Evolutionary conservation across 2,329 filamentous ascomycete genomes (phyloP), one percentile per base, ranked within the genome.

Genomic region (Cryphonectria nitschkei): DNA sequence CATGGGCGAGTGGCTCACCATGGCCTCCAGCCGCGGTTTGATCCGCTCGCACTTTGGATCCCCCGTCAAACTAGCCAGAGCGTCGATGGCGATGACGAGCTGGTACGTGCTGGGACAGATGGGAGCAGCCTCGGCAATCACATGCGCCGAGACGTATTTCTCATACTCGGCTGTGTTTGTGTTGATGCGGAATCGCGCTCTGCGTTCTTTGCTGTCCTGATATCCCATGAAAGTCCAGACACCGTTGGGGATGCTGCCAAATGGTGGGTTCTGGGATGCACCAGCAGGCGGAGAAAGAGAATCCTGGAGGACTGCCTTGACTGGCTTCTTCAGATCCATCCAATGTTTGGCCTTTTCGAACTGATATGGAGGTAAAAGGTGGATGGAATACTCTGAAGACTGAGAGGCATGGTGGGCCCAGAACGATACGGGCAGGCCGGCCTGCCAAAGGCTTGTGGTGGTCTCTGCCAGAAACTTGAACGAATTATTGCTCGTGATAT

Each of bases 131-230:
- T 56, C 26, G 0, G 79, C 81, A 58, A 84, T 81, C 3, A 81
- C 61, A 72, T 86, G 84, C 9, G 79, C 79, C 0, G 75, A 70
- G 0, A 85, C 68, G 3, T 81, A 69, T 0, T 74, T 56, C n/a
- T 79, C 66, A 73, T 81, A 86, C 43, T 79, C 76, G 0, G 77
- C 70, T 0, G 74, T 76, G 9, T 62, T 71, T 0, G 82, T 82
- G 71, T 84, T 82, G 75, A 86, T 76, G 0, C 77, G 78, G 77
- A 86, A 86, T 0, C 79, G 76, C 0, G 78, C 78, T n/a, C 29
- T 64, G 61, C 29, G 60, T 6, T 70, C 32, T 13, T 56, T 9
- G 56, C 60, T 50, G 67, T 72, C 73, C 43, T 70, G 66, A 72
- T 72, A 69, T 52, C 72, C 72, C 39, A 70, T 52, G 56, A 71